These are phyloP conservation scores for Pseudocercospora fijiensis DNA, from an alignment of 2,329 filamentous ascomycete species.

Conservation along the genomic window DNA sequence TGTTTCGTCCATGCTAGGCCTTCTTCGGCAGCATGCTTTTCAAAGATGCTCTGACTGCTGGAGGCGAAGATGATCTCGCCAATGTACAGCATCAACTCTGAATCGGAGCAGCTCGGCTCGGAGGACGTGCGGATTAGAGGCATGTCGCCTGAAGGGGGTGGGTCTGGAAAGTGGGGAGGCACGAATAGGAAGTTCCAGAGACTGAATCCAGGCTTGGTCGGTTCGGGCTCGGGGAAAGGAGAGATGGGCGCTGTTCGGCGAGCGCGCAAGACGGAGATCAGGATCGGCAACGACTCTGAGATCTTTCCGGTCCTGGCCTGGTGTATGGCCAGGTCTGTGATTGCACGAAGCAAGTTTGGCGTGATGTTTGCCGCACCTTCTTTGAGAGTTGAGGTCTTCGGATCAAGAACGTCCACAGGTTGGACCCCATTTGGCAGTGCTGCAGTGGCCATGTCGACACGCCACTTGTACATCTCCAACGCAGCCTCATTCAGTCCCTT, in stretches of 20 bases:
- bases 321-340: slow-evolving; percentile 77
- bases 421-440: slow-evolving; percentile 43
- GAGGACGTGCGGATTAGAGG: slow-evolving; percentile 63
- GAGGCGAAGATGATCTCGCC: slow-evolving; percentile 83
- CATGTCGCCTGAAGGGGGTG: slow-evolving; percentile 67
- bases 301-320: slow-evolving; percentile 69
- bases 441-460: slow-evolving; percentile 69
- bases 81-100: slow-evolving; percentile 82
- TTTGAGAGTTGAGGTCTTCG: slow-evolving; percentile 57
- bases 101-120: slow-evolving; percentile 70
- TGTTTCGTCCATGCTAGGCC: slow-evolving; percentile 89
- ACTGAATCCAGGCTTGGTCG: slow-evolving; percentile 15
- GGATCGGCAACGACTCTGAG: slow-evolving; percentile 72
- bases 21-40: slow-evolving; percentile 44
- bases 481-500: slow-evolving; percentile 66
- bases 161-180: slow-evolving; percentile 60
- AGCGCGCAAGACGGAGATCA: slow-evolving; percentile 79
- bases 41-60: slow-evolving; percentile 28
- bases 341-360: slow-evolving; percentile 70
- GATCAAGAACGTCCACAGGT: slow-evolving; percentile 55
- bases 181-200: slow-evolving; percentile 36
- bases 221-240: slow-evolving; percentile 34
- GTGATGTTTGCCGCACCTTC: slow-evolving; percentile 53
- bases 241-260: slow-evolving; percentile 60
- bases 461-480: slow-evolving; percentile 71